Evolutionary conservation across 2,329 filamentous ascomycete genomes (phyloP), one percentile per base, ranked within the genome.

Genomic region (Decorospora gaudefroyi): DNA sequence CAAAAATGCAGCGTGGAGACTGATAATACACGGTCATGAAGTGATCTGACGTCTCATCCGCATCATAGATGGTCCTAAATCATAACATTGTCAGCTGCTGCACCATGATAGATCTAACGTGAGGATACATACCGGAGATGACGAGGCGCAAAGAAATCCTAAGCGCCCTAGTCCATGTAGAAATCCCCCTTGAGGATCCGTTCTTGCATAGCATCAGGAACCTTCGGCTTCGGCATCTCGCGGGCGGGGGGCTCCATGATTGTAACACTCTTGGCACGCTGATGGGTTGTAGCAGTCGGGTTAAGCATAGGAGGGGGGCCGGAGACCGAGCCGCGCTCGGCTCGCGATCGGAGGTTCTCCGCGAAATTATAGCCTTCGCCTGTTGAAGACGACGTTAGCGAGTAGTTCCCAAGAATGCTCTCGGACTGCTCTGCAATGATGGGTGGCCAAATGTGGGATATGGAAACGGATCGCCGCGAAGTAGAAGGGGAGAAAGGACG

Each of bases 301-400:
- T 31, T 44, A 29, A 56, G 16, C 28, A 55, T 49, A 28, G 58
- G 51, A 13, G 60, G 48, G 23, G 62, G 63, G 42, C 77, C 78
- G 59, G 84, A 80, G 32, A 78, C 79, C 31, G 82, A 76, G 29
- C 69, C 68, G 73, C 90, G 91, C 76, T 95, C 90, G 62, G 91
- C 91, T 69, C 91, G 87, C 65, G 85, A 87, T 72, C 90, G 89
- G 78, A 96, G 84, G 77, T 95, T 91, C 77, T 96, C 92, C 68
- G 90, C 89, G 87, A 92, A 96, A 75, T 95, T 95, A 81, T 95
- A 96, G 72, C 88, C 89, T 80, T 93, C 90, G 79, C 89, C 87
- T 91, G 82, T 74, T 73, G 73, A 72, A 64, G 71, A 75, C 74
- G 56, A 61, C 43, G 84, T 87, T 81, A 87, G 84, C 84, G 80